A percentile compares a stretch with the other conserved stretches of the same genome.
Conservation (phyloP, 2,329 filamentous ascomycete species). For the Diaporthe caulivora region DNA sequence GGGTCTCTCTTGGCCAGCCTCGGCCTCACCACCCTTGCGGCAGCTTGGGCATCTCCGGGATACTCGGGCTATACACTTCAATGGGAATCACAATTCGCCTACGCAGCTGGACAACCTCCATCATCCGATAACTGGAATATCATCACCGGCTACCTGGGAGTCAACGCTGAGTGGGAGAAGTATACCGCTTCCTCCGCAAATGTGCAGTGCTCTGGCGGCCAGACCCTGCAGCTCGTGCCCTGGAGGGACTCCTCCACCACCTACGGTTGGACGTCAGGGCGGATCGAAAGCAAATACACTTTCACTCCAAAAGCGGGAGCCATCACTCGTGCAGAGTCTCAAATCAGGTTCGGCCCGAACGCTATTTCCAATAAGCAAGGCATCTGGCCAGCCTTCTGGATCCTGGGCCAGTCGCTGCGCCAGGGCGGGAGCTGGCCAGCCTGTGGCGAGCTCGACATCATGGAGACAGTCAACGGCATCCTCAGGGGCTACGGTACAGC, state of each 20-base stretch:
- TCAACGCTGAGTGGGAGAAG: conserved; percentile 63
- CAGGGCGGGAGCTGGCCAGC: conserved; percentile 60
- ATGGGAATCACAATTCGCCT: conserved; percentile 61
- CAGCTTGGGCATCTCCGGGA: conserved; percentile 53
- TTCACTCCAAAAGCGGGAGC: conserved; percentile 58
- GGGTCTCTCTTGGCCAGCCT: conserved; percentile 13
- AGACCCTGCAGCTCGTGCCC: conserved; percentile 65
- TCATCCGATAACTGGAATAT: conserved; percentile 60
- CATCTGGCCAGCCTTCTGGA: conserved; percentile 67
- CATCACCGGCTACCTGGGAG: conserved; percentile 56
- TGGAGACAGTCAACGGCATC: conserved; percentile 62
- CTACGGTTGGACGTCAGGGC: conserved; percentile 62
- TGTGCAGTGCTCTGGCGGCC: conserved; percentile 63
- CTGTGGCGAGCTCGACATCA: conserved; percentile 64
- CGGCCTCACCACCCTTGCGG: conserved; percentile 44
- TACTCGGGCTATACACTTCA: conserved; percentile 56
- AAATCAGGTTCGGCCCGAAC: conserved; percentile 59
- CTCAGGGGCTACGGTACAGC: conserved; percentile 60
- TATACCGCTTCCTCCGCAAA: conserved; percentile 60
- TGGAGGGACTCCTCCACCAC: conserved; percentile 49
- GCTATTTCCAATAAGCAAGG: conserved; percentile 56
- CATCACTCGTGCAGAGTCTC: conserved; percentile 57
- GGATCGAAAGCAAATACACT: conserved; percentile 60
- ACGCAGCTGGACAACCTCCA: conserved; percentile 52
- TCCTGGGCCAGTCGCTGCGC: conserved; percentile 61